Evolutionary conservation across 345 rosid genomes (phyloP), one percentile per base, ranked within the genome.

Genomic region (Eucalyptus decipiens): DNA sequence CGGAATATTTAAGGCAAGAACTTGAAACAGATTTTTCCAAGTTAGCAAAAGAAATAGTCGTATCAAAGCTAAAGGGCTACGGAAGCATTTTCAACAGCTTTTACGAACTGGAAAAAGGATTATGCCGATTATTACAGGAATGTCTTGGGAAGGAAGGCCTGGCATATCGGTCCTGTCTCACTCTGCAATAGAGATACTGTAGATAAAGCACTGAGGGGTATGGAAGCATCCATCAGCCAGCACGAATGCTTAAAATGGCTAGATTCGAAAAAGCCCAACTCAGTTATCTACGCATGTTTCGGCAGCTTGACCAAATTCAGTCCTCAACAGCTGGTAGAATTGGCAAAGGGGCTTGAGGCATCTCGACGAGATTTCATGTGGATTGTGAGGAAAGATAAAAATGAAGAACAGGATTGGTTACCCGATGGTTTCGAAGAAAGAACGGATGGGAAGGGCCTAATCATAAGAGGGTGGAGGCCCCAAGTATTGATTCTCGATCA

Each of bases 161-260:
- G 96, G 94, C 87, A 86, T 6, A 91, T 94, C 1, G 95, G 94
- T 16, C 95, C 94, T 6, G 93, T 93, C 21, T 95, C 95, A 3
- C 49, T 93, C 1, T 92, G 91, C 87, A 91, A 90, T 16, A 85
- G 51, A 34, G 87, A 30, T 15, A 9, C 92, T n/a, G 90, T 47
- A 11, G 92, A 92, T 88, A 89, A 88, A 60, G 87, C 88, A 7
- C 15, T 88, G 69, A 90, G 94, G 90, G 93, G 94, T 21, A 34
- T 90, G 43, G 89, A 89, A 83, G 49, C 91, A 14, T 23, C 91
- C 5, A 42, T 92, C 11, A 92, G 91, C 21, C 93, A 89, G 47
- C 86, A 88, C 17, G 62, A 42, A 37, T 81, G 89, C 60, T 87
- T 94, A 67, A 91, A 47, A 12, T 95, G 94, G 92, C 95, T 95